Percentiles rank a stretch among this genome's conserved stretches.
phyloP scores from a whole-genome alignment of 495 filamentous ascomycete species.

The Pseudotulostoma volvatum region DNA sequence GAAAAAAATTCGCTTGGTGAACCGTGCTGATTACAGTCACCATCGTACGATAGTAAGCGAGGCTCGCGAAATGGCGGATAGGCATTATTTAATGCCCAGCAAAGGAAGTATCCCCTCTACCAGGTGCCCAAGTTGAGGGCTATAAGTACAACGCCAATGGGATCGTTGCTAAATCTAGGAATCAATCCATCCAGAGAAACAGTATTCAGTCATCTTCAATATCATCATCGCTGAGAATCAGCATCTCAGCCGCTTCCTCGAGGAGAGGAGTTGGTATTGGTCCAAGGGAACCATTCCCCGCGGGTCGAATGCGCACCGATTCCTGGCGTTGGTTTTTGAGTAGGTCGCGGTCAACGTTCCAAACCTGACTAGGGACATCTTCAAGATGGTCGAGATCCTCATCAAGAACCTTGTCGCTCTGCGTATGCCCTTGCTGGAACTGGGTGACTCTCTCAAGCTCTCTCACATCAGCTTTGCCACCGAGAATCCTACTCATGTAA shows the following conservation, averaged over 20 bases:
- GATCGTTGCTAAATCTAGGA: no score
- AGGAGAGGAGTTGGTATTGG: conserved; percentile 11
- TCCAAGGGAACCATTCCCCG: conserved; percentile 5
- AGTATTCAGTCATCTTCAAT: conserved; percentile 84
- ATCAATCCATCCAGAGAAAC: no score
- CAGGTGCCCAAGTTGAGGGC: no score
- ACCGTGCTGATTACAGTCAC: no score
- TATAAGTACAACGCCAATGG: no score
- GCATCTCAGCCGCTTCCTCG: conserved; percentile 37
- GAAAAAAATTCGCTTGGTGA: no score
- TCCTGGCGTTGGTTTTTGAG: conserved; percentile 4
- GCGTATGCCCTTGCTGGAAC: conserved; percentile 36
- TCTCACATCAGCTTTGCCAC: conserved; percentile 14
- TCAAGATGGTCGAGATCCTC: conserved; percentile 27
- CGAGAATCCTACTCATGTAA: conserved; percentile 53
- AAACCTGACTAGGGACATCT: no score
- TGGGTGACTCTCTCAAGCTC: conserved; percentile 55
- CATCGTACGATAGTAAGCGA: no score
- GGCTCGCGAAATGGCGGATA: no score
- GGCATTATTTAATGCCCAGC: no score
- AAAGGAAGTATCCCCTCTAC: neutral
- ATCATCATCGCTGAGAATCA: conserved; percentile 86
- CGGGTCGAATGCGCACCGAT: no score
- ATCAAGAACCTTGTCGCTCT: conserved; percentile 32
- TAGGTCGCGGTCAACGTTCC: no score